Base-by-base conservation (phyloP, 1,284 basidiomycete genomes). In the Naganishia sp. region DNA sequence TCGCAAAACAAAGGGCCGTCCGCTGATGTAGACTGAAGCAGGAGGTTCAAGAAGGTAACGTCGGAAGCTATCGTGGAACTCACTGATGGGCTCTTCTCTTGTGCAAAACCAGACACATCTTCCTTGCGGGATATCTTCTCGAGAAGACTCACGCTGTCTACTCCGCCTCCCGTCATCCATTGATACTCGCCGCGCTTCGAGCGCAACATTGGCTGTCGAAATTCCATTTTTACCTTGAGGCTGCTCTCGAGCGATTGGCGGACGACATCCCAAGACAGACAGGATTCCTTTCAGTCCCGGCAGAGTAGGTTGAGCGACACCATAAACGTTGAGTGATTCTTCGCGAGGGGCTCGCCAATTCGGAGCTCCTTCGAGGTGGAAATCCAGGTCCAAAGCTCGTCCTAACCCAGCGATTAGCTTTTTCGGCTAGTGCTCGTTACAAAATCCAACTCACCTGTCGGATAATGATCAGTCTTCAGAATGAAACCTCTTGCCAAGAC, bases 1-100 rank as follows among this genome's bases (percentile, higher is more conserved):
- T 56, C 96, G 86, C n/a, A 99, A 83, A 15, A 99, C 95, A 74
- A 96, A 99, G 0, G 96, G 94, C 36, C 94, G 77, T 13, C 92
- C 92, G 63, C 92, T 94, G 68, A 98, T 94, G 75, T 66, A 68
- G 55, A 68, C 67, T 69, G 57, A 56, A 25, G 21, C 42, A 50
- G 68, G 74, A 75, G 33, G 75, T 75, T 3, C 36, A 39, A 7
- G 13, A 39, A 39, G 13, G 36, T 7, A 39, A 10, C 36, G 36
- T 39, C 36, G 7, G 36, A 39, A 39, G 36, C 36, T 85, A 18
- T 23, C 11, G 16, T 4, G n/a, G 28, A 9, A 74, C 74, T 70
- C 70, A 79, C 75, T 76, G 6, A 79, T 72, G 9, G 78, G 79
- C 72, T 82, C 81, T 65, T 84, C 83, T 25, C 83, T 71, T 1